These are phyloP conservation scores for Tetrahymena thermophila DNA, from an alignment of 73 alveolate genomes.

Conservation along the genomic window DNA sequence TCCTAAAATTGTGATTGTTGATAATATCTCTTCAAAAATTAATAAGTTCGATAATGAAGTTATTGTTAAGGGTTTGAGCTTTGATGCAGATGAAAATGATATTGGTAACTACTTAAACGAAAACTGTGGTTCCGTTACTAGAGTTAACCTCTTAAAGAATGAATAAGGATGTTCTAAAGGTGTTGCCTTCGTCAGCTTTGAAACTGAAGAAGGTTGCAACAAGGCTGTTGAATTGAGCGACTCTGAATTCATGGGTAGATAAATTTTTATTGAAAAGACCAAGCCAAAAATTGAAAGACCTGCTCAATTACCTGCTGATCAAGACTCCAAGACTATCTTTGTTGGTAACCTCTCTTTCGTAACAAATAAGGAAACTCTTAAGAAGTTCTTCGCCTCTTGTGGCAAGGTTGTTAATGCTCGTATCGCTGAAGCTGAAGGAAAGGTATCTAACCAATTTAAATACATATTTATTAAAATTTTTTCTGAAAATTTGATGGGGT, in stretches of 20 bases:
- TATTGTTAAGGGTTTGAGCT: constrained; percentile 47
- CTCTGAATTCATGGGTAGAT: constrained; percentile 63
- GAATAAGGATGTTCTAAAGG: constrained; percentile 57
- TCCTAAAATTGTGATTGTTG: no score
- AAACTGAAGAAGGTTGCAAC: constrained; percentile 49
- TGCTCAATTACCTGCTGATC: constrained; percentile 42
- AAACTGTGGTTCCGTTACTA: constrained; percentile 43
- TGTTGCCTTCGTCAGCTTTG: constrained; percentile 55
- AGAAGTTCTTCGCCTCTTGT: constrained; percentile 73
- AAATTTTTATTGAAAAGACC: constrained; percentile 15
- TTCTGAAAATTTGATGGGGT: no score
- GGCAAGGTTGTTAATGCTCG: constrained; percentile 80
- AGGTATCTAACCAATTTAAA: not conserved
- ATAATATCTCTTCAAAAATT: no score
- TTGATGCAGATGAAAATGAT: constrained; percentile 47
- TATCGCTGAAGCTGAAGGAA: constrained; percentile 87
- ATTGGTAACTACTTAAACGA: constrained; percentile 43
- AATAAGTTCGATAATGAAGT: constrained; percentile 30
- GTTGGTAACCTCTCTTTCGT: constrained; percentile 85
- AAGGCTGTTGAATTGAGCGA: constrained; percentile 46
- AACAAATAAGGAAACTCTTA: constrained; percentile 64
- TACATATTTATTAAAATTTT: not conserved
- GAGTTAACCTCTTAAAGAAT: constrained; percentile 44
- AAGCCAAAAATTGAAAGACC: constrained; percentile 25
- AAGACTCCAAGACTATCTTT: constrained; percentile 60